A percentile compares a stretch with the other conserved stretches of the same genome.
phyloP scores from a whole-genome alignment of 371 early-diverging fungal species.

The Mortierella sp. region DNA sequence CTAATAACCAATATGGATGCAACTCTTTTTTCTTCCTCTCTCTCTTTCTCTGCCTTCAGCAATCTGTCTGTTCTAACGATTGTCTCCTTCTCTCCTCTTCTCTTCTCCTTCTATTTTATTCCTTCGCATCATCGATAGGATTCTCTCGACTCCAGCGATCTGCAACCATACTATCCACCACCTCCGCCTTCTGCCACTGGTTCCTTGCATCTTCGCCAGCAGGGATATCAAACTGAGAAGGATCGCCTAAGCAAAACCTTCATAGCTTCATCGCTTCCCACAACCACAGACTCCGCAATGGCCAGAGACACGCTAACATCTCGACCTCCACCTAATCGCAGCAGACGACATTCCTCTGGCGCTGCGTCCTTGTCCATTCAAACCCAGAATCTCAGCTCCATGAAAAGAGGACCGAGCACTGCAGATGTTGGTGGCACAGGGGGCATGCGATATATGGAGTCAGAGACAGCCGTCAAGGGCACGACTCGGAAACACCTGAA shows the following conservation, averaged over 20 bases:
- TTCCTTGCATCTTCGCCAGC: not conserved
- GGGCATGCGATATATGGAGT: constrained; percentile 8
- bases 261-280: not conserved
- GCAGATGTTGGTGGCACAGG: constrained; percentile 11
- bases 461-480: constrained; percentile 6
- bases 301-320: not conserved
- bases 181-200: constrained; percentile 14
- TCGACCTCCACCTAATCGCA: constrained; percentile 5
- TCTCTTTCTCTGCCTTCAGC: too few species aligned
- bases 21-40: too few species aligned
- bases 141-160: not conserved
- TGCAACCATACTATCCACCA: constrained; percentile 46
- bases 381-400: constrained; percentile 19
- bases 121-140: too few species aligned
- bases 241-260: not conserved
- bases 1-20: too few species aligned
- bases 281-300: not conserved
- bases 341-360: constrained; percentile 36
- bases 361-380: constrained; percentile 20
- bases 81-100: constrained; percentile 1
- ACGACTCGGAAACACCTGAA: constrained; percentile 10
- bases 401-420: constrained; percentile 27
- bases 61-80: too few species aligned
- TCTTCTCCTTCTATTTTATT: not conserved
- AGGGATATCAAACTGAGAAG: not conserved